Base-by-base conservation (phyloP, 2,329 filamentous ascomycete species). In the Penicillium oxalicum region DNA sequence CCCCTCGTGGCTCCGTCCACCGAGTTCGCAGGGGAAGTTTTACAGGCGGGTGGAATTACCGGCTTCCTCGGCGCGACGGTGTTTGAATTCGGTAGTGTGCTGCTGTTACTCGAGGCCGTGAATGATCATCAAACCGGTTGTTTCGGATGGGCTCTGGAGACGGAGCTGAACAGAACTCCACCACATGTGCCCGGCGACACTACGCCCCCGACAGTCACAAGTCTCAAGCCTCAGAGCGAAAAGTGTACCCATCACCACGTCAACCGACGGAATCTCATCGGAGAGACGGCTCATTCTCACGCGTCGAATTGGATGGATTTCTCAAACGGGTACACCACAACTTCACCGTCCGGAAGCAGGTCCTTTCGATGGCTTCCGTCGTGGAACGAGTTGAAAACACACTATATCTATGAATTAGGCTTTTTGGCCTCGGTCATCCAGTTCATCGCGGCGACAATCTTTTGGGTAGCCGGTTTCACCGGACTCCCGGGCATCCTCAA, bases 101-200 rank as follows among this genome's bases (percentile, higher is more conserved):
- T 87, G 1, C 70, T 87, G 26, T 72, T 87, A 65, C 68, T 85
- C 1, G 84, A 87, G 63, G 83, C 83, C 3, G 73, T 86, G n/a
- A 87, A 87, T 61, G 80, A 82, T 58, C 81, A 85, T 57, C 71
- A 77, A 9, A 70, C 76, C 0, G 80, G 78, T 9, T 87, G 83
- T 62, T 87, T 87, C 61, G 83, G 84, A 3, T 87, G 82, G 82
- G 83, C 83, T 0, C 57, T 87, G 1, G 78, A 84, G 54, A 72
- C 73, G 24, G 72, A 72, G 0, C 36, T 78, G 2, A 70, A 70
- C 36, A 62, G 63, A 41, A 59, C 58, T 11, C 18, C 18, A 18
- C 18, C 18, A 2, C 52, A 54, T 13, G 59, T 59, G 24, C 49
- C 55, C 5, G 53, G 60, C 18, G 49, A 56, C 6, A 52, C 33